Conservation (phyloP, 345 rosid species). For the Citropsis articulata region DNA sequence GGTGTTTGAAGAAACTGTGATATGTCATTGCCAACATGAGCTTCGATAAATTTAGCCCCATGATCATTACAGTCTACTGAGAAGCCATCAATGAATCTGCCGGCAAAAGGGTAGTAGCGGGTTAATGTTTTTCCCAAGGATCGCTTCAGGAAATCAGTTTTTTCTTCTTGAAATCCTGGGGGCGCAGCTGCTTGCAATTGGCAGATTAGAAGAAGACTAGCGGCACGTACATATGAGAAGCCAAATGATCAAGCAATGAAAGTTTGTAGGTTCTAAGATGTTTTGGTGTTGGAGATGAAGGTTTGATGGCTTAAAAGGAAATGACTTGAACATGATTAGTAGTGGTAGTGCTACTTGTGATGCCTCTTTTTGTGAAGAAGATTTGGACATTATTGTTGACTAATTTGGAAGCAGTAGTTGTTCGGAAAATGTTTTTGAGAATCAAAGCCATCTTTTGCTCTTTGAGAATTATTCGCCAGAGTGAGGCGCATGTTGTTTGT, state of each 20-base stretch:
- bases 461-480: too few relatives aligned
- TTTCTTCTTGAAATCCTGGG: background rate
- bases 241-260: constrained; percentile 28
- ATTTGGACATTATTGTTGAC: too few relatives aligned
- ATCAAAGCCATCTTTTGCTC: too few relatives aligned
- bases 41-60: constrained; percentile 17
- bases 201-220: constrained; percentile 24
- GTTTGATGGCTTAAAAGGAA: constrained; percentile 19
- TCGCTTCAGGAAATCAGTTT: constrained; percentile 6
- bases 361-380: too few relatives aligned
- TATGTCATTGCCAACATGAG: background rate
- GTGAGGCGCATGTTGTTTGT: too few relatives aligned
- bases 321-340: background rate
- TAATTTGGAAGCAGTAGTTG: too few relatives aligned
- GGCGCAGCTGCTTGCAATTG: too few relatives aligned
- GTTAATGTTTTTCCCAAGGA: constrained; percentile 19
- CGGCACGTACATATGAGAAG: constrained; percentile 10
- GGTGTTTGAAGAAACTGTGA: constrained; percentile 18
- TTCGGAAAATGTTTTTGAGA: too few relatives aligned
- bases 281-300: background rate
- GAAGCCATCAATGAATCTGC: constrained; percentile 11
- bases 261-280: constrained; percentile 24
- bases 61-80: constrained; percentile 29
- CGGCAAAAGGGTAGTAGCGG: constrained; percentile 24
- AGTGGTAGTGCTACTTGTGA: background rate